These are phyloP conservation scores for Ogataea pini DNA, from an alignment of 805 yeast species.

Conservation along the genomic window DNA sequence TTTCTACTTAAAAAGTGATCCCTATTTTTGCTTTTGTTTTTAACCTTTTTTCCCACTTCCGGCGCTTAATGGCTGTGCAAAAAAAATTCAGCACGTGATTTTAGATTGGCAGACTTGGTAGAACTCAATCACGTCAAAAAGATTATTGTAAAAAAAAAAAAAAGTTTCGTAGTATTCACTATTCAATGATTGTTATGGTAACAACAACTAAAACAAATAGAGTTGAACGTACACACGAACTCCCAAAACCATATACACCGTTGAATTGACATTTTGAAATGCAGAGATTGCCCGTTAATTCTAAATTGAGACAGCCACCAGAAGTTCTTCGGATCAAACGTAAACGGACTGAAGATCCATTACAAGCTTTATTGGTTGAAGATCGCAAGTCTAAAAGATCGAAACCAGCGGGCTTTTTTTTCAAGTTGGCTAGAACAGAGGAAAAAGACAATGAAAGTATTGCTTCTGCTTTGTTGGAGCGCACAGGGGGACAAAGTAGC, in stretches of 20 bases:
- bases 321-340: constrained; percentile 80
- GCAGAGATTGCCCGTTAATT: not conserved
- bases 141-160: not conserved
- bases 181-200: not conserved
- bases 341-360: constrained; percentile 82
- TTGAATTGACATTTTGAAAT: no score
- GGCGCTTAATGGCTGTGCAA: constrained; percentile 2
- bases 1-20: not conserved
- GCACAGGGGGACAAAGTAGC: constrained; percentile 13
- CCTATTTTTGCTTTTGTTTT: constrained; percentile 1
- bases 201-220: not conserved
- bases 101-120: not conserved
- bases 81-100: not conserved
- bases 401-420: constrained; percentile 38
- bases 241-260: no score
- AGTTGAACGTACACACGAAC: no score
- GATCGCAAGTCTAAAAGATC: constrained; percentile 43
- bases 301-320: constrained; percentile 40
- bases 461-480: constrained; percentile 23
- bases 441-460: constrained; percentile 28
- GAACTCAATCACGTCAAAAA: not conserved
- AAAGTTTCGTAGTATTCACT: not conserved
- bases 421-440: constrained; percentile 52
- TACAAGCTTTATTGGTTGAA: constrained; percentile 69
- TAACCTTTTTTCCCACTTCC: not conserved